These are phyloP conservation scores for Zasmidium citrigriseum DNA, from an alignment of 2,329 filamentous ascomycete species.

Conservation along the genomic window DNA sequence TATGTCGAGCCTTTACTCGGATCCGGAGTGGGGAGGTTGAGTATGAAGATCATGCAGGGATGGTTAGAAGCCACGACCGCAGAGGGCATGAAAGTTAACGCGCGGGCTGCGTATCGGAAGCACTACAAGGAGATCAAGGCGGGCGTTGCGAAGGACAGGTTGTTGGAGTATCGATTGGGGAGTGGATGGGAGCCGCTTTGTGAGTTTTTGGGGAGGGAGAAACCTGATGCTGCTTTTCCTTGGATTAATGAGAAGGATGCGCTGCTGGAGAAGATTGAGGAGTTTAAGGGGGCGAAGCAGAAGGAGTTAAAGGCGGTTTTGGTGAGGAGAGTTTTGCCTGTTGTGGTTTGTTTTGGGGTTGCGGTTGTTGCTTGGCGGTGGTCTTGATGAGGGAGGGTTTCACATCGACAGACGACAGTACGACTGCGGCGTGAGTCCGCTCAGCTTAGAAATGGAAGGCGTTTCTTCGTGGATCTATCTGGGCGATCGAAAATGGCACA, in stretches of 20 bases:
- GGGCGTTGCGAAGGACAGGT: slow-evolving; percentile 1
- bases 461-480: no score
- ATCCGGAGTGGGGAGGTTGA: not conserved
- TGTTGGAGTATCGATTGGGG: slow-evolving; percentile 11
- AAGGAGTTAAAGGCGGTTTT: not conserved
- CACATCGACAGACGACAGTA: no score
- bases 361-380: not conserved
- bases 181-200: slow-evolving; percentile 16
- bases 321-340: not conserved
- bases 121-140: slow-evolving; percentile 13
- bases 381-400: not conserved
- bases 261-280: not conserved
- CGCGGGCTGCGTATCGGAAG: slow-evolving; percentile 5
- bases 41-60: not conserved
- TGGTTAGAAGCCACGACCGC: not conserved
- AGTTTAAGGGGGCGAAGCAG: not conserved
- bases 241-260: slow-evolving; percentile 8
- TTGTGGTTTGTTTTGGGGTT: not conserved
- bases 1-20: not conserved
- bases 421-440: no score
- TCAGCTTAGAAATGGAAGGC: no score
- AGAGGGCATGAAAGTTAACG: slow-evolving; percentile 2
- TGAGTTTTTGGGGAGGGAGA: slow-evolving; percentile 10
- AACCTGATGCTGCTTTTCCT: slow-evolving; percentile 8
- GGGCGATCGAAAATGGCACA: no score